Percentiles rank a stretch among this genome's conserved stretches.
phyloP scores from a whole-genome alignment of 2,329 filamentous ascomycete species.

The Fusarium ramigenum region DNA sequence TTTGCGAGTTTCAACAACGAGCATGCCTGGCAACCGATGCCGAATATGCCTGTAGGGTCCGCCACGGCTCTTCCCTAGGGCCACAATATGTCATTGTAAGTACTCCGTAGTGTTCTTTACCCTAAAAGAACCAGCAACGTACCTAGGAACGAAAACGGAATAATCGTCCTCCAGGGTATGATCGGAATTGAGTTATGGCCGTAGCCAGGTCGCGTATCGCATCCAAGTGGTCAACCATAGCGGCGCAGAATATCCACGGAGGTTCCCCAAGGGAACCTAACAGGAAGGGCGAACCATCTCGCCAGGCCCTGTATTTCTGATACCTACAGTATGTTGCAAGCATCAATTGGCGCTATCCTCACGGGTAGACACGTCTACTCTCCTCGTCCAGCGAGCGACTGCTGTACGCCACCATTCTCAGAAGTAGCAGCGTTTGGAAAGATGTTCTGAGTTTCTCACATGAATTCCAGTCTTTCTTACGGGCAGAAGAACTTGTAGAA shows the following conservation, averaged over 20 bases:
- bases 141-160: slow-evolving; percentile 30
- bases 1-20: background rate
- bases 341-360: slow-evolving; percentile 80
- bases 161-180: slow-evolving; percentile 77
- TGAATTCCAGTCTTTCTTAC: background rate
- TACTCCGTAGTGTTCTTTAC: slow-evolving; percentile 17
- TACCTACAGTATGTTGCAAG: slow-evolving; percentile 80
- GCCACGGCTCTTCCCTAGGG: slow-evolving; percentile 1
- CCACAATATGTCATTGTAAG: background rate
- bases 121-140: background rate
- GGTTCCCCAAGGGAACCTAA: slow-evolving; percentile 79
- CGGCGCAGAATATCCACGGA: slow-evolving; percentile 93
- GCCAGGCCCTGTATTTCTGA: slow-evolving; percentile 76
- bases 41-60: background rate
- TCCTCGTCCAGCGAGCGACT: slow-evolving; percentile 54
- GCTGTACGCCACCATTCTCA: slow-evolving; percentile 37
- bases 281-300: background rate
- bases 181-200: slow-evolving; percentile 80
- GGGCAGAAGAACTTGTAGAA: background rate
- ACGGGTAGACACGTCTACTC: slow-evolving; percentile 70
- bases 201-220: slow-evolving; percentile 81
- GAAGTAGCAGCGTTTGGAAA: slow-evolving; percentile 6
- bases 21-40: background rate
- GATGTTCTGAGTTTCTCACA: slow-evolving; percentile 12
- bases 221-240: slow-evolving; percentile 85